phyloP scores from a whole-genome alignment of 1,284 basidiomycete genomes.

The Naganishia cerealis region DNA sequence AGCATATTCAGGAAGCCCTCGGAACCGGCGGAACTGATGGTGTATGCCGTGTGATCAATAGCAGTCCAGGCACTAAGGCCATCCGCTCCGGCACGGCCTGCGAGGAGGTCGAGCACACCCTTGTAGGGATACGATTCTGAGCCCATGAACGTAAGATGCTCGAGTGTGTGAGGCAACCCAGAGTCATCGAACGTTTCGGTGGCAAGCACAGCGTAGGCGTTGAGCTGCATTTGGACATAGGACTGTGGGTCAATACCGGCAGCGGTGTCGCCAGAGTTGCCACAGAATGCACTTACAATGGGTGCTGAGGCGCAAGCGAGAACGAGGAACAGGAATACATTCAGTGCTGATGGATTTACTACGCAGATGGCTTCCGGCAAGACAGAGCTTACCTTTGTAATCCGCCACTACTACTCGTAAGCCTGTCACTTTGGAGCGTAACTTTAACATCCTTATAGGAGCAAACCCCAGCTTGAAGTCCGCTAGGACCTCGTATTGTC shows the following conservation, averaged over 20 bases:
- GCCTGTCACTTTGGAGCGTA: conserved; percentile 53
- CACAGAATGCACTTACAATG: not conserved
- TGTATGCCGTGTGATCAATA: conserved; percentile 76
- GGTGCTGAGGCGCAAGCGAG: not conserved
- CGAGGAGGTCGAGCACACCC: conserved; percentile 91
- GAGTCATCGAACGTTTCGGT: conserved; percentile 95
- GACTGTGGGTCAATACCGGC: too few species aligned
- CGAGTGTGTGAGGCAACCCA: conserved; percentile 89
- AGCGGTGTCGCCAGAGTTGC: not conserved
- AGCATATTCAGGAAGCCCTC: conserved; percentile 92
- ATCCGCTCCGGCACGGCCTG: conserved; percentile 90
- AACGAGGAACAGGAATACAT: not conserved
- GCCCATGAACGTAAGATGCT: conserved; percentile 91
- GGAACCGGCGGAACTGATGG: conserved; percentile 92
- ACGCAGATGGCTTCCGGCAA: not conserved
- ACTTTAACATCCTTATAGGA: conserved; percentile 50
- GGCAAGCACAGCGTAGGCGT: conserved; percentile 86
- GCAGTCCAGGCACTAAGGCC: conserved; percentile 73
- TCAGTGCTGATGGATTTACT: not conserved
- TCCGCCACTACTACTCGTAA: conserved; percentile 59
- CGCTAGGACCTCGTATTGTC: conserved; percentile 49
- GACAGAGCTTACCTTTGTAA: conserved; percentile 66
- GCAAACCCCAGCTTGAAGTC: conserved; percentile 50
- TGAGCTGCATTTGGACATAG: conserved; percentile 59
- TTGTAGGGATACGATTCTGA: conserved; percentile 95